phyloP scores from a whole-genome alignment of 1,284 basidiomycete species.

The Tremellales sp. region DNA sequence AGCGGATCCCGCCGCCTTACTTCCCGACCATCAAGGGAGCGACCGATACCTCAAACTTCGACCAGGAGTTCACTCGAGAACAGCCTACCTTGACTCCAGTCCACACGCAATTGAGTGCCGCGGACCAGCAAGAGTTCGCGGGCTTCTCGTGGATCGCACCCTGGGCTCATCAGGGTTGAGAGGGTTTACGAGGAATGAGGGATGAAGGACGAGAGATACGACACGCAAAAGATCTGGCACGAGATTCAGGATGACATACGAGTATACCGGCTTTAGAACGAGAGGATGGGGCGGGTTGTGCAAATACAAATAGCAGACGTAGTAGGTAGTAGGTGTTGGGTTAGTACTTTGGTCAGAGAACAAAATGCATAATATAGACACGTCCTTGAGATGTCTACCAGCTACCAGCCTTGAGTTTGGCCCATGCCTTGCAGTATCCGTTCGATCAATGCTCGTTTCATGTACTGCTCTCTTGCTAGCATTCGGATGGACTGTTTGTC shows the following conservation, averaged over 20 bases:
- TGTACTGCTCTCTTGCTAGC: slow-evolving; percentile 83
- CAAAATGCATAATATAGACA: background rate
- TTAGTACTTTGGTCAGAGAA: background rate
- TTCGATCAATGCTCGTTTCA: slow-evolving; percentile 72
- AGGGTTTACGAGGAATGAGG: background rate
- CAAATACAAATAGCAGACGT: background rate
- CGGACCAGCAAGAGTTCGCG: slow-evolving; percentile 92
- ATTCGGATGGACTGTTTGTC: slow-evolving; percentile 75
- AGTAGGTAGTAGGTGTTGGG: background rate
- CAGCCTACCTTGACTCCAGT: slow-evolving; percentile 97
- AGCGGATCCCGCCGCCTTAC: slow-evolving; percentile 95
- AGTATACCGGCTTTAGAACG: background rate
- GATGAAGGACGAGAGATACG: slow-evolving; percentile 2
- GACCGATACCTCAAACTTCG: slow-evolving; percentile 67
- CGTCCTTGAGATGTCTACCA: background rate
- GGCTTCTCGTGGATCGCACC: slow-evolving; percentile 74
- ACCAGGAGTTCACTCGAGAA: slow-evolving; percentile 94
- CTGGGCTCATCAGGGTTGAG: background rate
- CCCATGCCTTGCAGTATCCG: slow-evolving; percentile 72
- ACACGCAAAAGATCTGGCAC: background rate
- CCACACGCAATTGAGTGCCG: slow-evolving; percentile 84
- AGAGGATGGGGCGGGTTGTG: too few species aligned
- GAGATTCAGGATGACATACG: background rate
- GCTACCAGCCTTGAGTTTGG: slow-evolving; percentile 46
- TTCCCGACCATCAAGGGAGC: slow-evolving; percentile 80